A percentile compares a stretch with the other conserved stretches of the same genome.
Conservation (phyloP, 768 basidiomycete species). For the Suillus weaverae region DNA sequence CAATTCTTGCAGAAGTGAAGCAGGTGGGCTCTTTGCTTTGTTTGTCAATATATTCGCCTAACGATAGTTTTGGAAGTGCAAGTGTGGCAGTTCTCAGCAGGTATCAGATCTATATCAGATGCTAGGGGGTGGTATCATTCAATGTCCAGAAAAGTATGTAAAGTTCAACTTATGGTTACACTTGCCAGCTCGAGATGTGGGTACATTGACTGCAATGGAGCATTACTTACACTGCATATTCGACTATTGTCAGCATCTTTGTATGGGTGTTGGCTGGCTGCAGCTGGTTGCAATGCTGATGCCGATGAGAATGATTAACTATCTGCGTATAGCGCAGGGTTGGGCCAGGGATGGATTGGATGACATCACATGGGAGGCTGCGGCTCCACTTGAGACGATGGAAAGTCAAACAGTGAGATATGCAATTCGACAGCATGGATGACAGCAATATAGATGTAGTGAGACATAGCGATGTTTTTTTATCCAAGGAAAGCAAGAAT, state of each 20-base stretch:
- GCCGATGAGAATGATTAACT: not conserved
- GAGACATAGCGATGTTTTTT: not conserved
- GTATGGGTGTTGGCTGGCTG: constrained; percentile 29
- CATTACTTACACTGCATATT: constrained; percentile 13
- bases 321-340: constrained; percentile 42
- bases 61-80: too few relatives aligned
- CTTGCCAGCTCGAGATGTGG: too few relatives aligned
- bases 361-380: constrained; percentile 47
- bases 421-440: not conserved
- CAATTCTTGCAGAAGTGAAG: too few relatives aligned
- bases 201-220: constrained; percentile 4
- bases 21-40: too few relatives aligned
- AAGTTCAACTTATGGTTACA: too few relatives aligned
- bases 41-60: too few relatives aligned
- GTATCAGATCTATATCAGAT: too few relatives aligned
- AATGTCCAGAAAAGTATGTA: too few relatives aligned
- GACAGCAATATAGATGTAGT: not conserved
- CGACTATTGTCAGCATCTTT: constrained; percentile 23
- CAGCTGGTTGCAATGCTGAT: constrained; percentile 24
- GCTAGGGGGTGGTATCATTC: too few relatives aligned
- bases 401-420: not conserved
- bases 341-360: constrained; percentile 40
- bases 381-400: constrained; percentile 25
- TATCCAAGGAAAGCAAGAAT: constrained; percentile 25
- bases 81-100: too few relatives aligned